These are phyloP conservation scores for Diplodia mutila DNA, from an alignment of 2,329 filamentous ascomycete genomes.

Conservation along the genomic window DNA sequence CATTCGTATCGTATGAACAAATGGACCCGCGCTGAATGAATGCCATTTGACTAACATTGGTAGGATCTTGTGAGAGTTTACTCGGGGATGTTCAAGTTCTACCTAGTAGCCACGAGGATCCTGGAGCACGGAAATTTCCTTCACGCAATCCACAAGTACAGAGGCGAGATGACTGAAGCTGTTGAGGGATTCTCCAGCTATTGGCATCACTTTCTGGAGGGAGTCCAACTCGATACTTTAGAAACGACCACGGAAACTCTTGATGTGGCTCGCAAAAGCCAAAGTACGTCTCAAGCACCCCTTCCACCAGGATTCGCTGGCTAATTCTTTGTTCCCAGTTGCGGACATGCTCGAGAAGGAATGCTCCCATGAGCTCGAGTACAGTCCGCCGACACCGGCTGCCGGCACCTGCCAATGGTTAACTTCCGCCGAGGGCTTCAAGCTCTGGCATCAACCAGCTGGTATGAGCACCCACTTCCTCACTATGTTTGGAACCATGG, in stretches of 20 bases:
- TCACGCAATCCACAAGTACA: not conserved
- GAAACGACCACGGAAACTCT: not conserved
- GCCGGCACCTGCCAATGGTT: slow-evolving; percentile 12
- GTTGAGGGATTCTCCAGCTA: not conserved
- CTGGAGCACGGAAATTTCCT: not conserved
- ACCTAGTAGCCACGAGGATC: not conserved
- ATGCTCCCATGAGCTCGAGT: not conserved
- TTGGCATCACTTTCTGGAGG: not conserved
- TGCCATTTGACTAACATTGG: not conserved
- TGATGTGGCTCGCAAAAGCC: not conserved
- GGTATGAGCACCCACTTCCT: not conserved
- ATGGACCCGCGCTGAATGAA: no score
- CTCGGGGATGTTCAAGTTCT: not conserved
- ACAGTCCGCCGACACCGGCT: not conserved
- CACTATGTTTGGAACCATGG: slow-evolving; percentile 11
- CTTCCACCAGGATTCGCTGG: not conserved
- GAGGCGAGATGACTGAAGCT: not conserved
- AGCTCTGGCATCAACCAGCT: not conserved
- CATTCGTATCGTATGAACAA: not conserved
- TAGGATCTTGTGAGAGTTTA: not conserved
- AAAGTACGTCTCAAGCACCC: not conserved
- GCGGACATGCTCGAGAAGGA: not conserved
- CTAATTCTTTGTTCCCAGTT: not conserved
- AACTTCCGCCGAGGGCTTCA: not conserved
- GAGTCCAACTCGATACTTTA: not conserved